These are phyloP conservation scores for Metarhizium rileyi DNA, from an alignment of 2,329 filamentous ascomycete species.

Conservation along the genomic window DNA sequence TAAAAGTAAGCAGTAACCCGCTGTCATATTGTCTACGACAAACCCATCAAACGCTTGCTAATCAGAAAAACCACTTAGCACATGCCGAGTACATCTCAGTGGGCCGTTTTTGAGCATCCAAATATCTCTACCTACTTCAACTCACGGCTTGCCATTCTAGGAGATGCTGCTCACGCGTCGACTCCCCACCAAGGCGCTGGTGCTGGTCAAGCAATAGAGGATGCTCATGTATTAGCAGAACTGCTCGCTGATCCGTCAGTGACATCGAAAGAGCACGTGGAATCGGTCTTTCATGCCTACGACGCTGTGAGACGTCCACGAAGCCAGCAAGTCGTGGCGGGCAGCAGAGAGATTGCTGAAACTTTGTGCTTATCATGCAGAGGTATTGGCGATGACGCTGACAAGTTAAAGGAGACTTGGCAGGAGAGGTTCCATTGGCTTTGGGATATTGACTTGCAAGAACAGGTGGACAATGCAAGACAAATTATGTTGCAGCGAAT, in stretches of 20 bases:
- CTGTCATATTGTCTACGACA: too few species aligned
- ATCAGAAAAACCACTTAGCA: neutral
- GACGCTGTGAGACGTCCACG: constrained; percentile 9
- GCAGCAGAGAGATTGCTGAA: constrained; percentile 8
- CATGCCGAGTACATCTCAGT: constrained; percentile 8
- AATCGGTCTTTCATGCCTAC: constrained; percentile 9
- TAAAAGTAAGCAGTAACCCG: too few species aligned
- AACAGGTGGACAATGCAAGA: constrained; percentile 2
- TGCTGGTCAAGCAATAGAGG: constrained; percentile 30
- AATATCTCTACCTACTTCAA: constrained; percentile 5
- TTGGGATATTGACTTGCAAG: neutral
- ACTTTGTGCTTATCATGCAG: constrained; percentile 6
- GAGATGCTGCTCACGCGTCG: constrained; percentile 40
- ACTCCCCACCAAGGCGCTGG: constrained; percentile 35
- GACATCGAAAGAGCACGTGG: neutral
- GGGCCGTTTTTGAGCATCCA: constrained; percentile 10
- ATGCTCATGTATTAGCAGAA: constrained; percentile 16
- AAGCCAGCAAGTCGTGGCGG: constrained; percentile 8
- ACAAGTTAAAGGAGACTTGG: neutral
- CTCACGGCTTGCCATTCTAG: constrained; percentile 30
- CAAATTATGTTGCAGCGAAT: neutral
- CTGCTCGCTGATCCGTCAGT: constrained; percentile 7
- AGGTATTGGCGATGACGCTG: constrained; percentile 5
- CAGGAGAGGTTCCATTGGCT: neutral
- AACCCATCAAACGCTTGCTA: neutral